Conservation (phyloP, 2,329 filamentous ascomycete species). For the Lachnum nothofagi region DNA sequence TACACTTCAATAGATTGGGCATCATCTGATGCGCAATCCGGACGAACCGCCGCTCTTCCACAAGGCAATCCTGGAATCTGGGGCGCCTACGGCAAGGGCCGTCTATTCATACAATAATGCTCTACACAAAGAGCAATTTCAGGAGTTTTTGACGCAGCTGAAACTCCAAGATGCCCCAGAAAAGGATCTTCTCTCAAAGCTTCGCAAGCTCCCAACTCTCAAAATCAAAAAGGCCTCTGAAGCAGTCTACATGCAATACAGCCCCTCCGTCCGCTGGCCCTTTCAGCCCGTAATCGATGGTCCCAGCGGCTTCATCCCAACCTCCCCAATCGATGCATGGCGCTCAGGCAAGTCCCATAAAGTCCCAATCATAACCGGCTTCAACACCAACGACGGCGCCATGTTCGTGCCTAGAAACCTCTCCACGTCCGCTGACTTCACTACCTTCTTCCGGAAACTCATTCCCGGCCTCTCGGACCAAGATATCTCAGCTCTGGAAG, state of each 20-base stretch:
- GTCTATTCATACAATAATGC: conserved; percentile 50
- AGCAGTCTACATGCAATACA: conserved; percentile 41
- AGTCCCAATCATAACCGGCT: conserved; percentile 63
- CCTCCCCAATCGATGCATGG: conserved; percentile 57
- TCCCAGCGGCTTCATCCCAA: conserved; percentile 47
- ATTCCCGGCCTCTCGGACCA: conserved; percentile 50
- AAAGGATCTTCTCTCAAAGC: conserved; percentile 45
- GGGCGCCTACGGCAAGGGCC: conserved; percentile 50
- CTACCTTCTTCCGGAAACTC: conserved; percentile 55
- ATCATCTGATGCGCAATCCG: conserved; percentile 55
- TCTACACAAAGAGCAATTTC: conserved; percentile 51
- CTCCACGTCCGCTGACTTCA: conserved; percentile 48
- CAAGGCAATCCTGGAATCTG: conserved; percentile 53
- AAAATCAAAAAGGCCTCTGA: conserved; percentile 40
- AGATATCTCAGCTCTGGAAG: conserved; percentile 52
- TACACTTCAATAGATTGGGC: conserved; percentile 50
- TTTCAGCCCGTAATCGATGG: conserved; percentile 68
- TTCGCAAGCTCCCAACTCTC: conserved; percentile 42
- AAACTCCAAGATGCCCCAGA: conserved; percentile 42
- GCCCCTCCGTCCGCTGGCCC: conserved; percentile 49
- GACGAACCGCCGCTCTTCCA: conserved; percentile 40
- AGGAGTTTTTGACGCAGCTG: conserved; percentile 49
- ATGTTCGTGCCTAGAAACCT: conserved; percentile 53
- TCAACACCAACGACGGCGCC: conserved; percentile 65
- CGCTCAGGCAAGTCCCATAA: conserved; percentile 46